Conservation (phyloP, 1,139 yeast species). For the Yarrowia galli region DNA sequence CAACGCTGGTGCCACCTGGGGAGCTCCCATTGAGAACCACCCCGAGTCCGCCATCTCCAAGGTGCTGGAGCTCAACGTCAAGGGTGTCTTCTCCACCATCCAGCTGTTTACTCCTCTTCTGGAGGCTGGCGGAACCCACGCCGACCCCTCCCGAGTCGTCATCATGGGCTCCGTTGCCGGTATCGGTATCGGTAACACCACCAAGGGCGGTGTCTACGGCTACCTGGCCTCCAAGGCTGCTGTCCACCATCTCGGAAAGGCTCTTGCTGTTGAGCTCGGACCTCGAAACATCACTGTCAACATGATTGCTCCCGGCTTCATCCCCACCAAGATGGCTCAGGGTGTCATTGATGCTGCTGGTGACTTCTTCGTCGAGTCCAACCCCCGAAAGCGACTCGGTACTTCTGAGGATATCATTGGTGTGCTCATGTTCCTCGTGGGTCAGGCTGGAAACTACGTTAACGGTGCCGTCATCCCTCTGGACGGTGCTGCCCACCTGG, state of each 20-base stretch:
- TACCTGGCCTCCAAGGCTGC: constrained; percentile 82
- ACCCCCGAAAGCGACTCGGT: constrained; percentile 75
- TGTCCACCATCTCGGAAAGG: constrained; percentile 71
- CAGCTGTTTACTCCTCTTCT: constrained; percentile 58
- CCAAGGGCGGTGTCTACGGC: constrained; percentile 71
- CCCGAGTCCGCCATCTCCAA: constrained; percentile 69
- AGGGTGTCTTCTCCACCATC: constrained; percentile 74
- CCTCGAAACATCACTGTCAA: constrained; percentile 73
- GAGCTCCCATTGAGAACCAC: constrained; percentile 67
- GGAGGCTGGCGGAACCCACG: constrained; percentile 58
- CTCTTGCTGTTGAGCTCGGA: constrained; percentile 68
- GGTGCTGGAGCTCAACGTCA: constrained; percentile 68
- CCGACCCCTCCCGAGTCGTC: constrained; percentile 71
- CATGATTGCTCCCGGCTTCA: constrained; percentile 78
- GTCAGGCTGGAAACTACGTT: constrained; percentile 65
- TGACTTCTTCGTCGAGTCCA: constrained; percentile 54
- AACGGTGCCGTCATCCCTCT: constrained; percentile 78
- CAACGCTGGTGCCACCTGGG: constrained; percentile 87
- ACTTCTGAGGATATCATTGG: constrained; percentile 65
- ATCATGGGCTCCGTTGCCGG: constrained; percentile 67
- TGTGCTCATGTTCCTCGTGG: constrained; percentile 65
- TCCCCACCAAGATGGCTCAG: constrained; percentile 78
- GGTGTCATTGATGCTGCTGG: constrained; percentile 66
- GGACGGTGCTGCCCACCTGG: constrained; percentile 67
- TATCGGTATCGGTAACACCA: constrained; percentile 52